Evolutionary conservation across 306 rosid genomes (phyloP).

Genomic region (Citrullus colocynthis): DNA sequence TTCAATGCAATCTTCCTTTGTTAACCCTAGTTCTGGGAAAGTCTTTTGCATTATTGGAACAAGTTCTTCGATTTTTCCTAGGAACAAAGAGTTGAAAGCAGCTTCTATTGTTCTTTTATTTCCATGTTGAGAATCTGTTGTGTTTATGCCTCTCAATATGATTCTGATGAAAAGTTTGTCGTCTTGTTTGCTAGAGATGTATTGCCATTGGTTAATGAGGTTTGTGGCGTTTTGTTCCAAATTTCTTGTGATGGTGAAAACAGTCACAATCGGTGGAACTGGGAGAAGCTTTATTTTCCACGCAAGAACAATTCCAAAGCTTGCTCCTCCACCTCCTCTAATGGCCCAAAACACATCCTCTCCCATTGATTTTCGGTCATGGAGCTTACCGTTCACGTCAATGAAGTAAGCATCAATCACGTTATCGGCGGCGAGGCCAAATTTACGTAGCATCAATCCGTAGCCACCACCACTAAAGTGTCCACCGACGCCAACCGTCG

Average conservation of each 20-base stretch:
- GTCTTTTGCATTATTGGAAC: slow-evolving; percentile 5
- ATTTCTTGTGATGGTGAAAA: not conserved
- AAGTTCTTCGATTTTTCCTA: slow-evolving; percentile 8
- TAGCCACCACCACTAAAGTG: slow-evolving; percentile 11
- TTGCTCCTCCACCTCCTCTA: slow-evolving; percentile 16
- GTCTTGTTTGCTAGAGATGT: not conserved
- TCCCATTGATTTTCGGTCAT: slow-evolving; percentile 13
- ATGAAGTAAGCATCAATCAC: slow-evolving; percentile 1
- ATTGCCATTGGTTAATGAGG: slow-evolving; percentile 8
- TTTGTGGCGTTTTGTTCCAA: slow-evolving; percentile 12
- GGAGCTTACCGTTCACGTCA: not conserved
- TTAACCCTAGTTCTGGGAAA: slow-evolving; percentile 12
- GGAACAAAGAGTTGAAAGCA: slow-evolving; percentile 8
- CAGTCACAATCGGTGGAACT: slow-evolving; percentile 13
- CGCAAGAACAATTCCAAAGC: slow-evolving; percentile 8
- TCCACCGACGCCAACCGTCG: slow-evolving; percentile 11
- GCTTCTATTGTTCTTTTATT: not conserved
- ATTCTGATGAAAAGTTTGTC: slow-evolving; percentile 5
- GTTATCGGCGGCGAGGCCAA: not conserved
- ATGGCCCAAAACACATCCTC: slow-evolving; percentile 17
- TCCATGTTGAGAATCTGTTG: not conserved
- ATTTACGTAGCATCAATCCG: slow-evolving; percentile 9
- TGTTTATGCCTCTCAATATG: not conserved
- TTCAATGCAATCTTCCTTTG: not conserved
- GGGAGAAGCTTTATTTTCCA: slow-evolving; percentile 12